Conservation (phyloP, 2,329 filamentous ascomycete genomes). For the Immersiporthe knoxdaviesiana region DNA sequence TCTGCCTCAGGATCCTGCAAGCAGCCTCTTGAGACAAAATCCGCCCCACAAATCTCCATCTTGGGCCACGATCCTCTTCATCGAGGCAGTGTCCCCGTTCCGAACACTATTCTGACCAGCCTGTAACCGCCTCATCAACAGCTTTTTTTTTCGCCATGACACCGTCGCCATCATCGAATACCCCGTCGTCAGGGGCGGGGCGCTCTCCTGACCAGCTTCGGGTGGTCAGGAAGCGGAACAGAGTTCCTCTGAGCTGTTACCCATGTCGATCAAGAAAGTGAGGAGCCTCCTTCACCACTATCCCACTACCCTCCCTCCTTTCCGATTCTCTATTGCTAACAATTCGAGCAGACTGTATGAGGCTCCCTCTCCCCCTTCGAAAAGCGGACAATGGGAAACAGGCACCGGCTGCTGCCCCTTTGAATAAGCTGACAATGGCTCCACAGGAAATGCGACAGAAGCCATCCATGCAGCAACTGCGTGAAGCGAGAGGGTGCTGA, state of each 20-base stretch:
- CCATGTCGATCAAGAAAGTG: slow-evolving; percentile 92
- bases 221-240: slow-evolving; percentile 88
- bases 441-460: slow-evolving; percentile 89
- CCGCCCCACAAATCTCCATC: slow-evolving; percentile 4
- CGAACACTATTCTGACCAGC: background rate
- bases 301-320: slow-evolving; percentile 19
- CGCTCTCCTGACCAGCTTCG: slow-evolving; percentile 85
- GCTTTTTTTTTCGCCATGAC: slow-evolving; percentile 56
- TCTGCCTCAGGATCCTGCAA: background rate
- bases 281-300: slow-evolving; percentile 38
- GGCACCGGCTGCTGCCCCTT: background rate
- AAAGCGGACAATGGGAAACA: slow-evolving; percentile 1
- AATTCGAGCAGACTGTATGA: slow-evolving; percentile 37
- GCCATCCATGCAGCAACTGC: slow-evolving; percentile 91
- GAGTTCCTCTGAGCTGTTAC: slow-evolving; percentile 87
- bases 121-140: background rate
- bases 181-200: slow-evolving; percentile 69
- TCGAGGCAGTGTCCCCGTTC: background rate
- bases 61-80: background rate
- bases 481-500: slow-evolving; percentile 86
- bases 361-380: background rate
- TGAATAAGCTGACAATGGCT: background rate
- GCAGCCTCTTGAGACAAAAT: background rate
- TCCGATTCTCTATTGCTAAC: slow-evolving; percentile 40
- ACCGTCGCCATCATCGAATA: slow-evolving; percentile 77